These are phyloP conservation scores for Coprinellus micaceus DNA, from an alignment of 768 basidiomycete species.

Conservation along the genomic window DNA sequence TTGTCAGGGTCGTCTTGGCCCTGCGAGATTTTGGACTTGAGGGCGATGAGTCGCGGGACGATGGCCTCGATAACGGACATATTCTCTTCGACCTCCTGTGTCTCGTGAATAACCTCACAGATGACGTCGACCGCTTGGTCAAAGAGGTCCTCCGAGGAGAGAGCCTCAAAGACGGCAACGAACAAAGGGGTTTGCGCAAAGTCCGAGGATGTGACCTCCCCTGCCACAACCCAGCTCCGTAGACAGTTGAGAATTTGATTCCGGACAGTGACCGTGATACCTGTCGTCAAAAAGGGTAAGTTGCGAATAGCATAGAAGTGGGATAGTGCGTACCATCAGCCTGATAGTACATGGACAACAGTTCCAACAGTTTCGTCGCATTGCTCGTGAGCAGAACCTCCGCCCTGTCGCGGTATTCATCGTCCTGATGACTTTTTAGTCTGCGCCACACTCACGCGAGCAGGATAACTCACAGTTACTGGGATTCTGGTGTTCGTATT, in stretches of 20 bases:
- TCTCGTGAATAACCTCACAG: constrained; percentile 95
- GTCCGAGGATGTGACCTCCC: constrained; percentile 65
- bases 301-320: background rate
- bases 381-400: constrained; percentile 62
- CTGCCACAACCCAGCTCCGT: constrained; percentile 83
- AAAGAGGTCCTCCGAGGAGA: constrained; percentile 83
- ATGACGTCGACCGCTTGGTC: constrained; percentile 89
- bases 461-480: constrained; percentile 63
- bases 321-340: constrained; percentile 64
- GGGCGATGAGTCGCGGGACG: constrained; percentile 77
- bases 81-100: constrained; percentile 94
- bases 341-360: constrained; percentile 84
- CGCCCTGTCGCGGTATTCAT: constrained; percentile 66
- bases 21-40: constrained; percentile 59
- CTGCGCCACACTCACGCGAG: background rate
- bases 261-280: constrained; percentile 77
- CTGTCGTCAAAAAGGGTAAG: constrained; percentile 45
- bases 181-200: constrained; percentile 80
- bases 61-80: constrained; percentile 85
- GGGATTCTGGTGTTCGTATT: constrained; percentile 82
- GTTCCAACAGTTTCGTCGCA: constrained; percentile 65
- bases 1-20: constrained; percentile 78
- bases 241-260: constrained; percentile 80
- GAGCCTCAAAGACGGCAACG: constrained; percentile 76
- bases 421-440: constrained; percentile 48